Evolutionary conservation across 2,329 filamentous ascomycete species (phyloP).

Genomic region (Fusarium piperis): DNA sequence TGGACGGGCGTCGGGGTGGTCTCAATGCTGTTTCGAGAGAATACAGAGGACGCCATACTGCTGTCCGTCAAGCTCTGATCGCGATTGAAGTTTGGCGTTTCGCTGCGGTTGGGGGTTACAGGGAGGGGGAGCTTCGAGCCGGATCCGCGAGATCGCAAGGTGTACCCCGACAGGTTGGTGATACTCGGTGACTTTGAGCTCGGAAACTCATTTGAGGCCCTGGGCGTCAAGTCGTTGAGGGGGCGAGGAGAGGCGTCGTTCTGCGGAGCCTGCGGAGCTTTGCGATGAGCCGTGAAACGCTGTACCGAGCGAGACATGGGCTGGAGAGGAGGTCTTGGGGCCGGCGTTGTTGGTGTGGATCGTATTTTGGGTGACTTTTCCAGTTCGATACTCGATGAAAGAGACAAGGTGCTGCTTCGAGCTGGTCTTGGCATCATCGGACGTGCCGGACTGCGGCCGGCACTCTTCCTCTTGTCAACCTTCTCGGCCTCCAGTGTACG

Average conservation of each 20-base stretch:
- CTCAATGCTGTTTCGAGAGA: constrained; percentile 50
- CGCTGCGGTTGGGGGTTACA: constrained; percentile 50
- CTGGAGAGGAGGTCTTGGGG: constrained; percentile 27
- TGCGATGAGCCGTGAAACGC: constrained; percentile 21
- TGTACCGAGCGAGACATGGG: constrained; percentile 29
- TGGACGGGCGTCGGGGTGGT: constrained; percentile 46
- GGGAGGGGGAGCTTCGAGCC: constrained; percentile 53
- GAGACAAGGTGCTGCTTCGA: constrained; percentile 27
- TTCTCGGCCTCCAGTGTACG: constrained; percentile 44
- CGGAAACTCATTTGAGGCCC: constrained; percentile 22
- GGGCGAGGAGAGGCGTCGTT: constrained; percentile 20
- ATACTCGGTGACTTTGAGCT: constrained; percentile 41
- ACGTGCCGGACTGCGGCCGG: constrained; percentile 23
- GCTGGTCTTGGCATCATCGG: constrained; percentile 32
- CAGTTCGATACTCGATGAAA: constrained; percentile 20
- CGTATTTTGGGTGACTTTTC: constrained; percentile 33
- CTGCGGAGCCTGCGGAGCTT: constrained; percentile 11
- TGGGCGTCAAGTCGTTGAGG: constrained; percentile 5
- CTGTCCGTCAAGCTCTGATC: constrained; percentile 55
- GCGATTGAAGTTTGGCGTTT: constrained; percentile 48
- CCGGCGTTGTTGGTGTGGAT: constrained; percentile 40
- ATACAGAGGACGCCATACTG: constrained; percentile 55
- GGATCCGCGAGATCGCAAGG: constrained; percentile 49
- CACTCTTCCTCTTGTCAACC: constrained; percentile 30
- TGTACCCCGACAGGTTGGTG: constrained; percentile 39